Base-by-base conservation (phyloP, 768 basidiomycete species). In the Chlorophyllum brunneum region DNA sequence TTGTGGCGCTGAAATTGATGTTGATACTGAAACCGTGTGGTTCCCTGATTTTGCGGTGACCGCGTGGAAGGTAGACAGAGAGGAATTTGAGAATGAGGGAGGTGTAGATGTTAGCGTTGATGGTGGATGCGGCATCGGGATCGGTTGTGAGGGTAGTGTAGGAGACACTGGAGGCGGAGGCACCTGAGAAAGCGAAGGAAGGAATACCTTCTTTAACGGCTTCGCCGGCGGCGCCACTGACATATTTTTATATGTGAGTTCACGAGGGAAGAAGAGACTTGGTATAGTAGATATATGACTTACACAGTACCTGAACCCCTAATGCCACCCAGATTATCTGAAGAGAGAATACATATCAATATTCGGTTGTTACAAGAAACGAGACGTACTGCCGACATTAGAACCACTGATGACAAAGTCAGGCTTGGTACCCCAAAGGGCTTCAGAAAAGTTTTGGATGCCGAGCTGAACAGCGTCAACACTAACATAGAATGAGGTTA, bases 201-300 rank as follows among this genome's bases (percentile, higher is more conserved):
- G 79, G 77, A 13, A 80, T 68, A 26, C 79, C 79, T 57, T 75
- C 69, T 36, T 68, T 58, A 1, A 76, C 73, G 3, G 78, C 75
- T 61, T 77, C 76, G 11, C 68, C 68, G 0, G 79, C 77, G 1
- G 79, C 79, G 4, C 77, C 77, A 20, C 78, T 80, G 51, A 8
- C n/a, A n/a, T 29, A 15, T 8, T 13, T 16, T 36, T 31, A 8
- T 39, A n/a, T 47, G 20, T 38, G 40, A 48, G 7, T n/a, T 34
- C 15, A 22, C 5, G 15, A 5, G 24, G 16, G 37, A 24, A 24
- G 11, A n/a, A 20, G 6, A 2, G 9, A n/a, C n/a, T n/a, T n/a
- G n/a, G n/a, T n/a, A n/a, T n/a, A n/a, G n/a, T n/a, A n/a, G n/a
- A 51, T 43, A 27, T 2, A 41, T 24, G 33, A 61, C 72, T 52